A percentile compares a stretch with the other conserved stretches of the same genome.
Conservation (phyloP, 306 rosid genomes). For the Quercus suber region DNA sequence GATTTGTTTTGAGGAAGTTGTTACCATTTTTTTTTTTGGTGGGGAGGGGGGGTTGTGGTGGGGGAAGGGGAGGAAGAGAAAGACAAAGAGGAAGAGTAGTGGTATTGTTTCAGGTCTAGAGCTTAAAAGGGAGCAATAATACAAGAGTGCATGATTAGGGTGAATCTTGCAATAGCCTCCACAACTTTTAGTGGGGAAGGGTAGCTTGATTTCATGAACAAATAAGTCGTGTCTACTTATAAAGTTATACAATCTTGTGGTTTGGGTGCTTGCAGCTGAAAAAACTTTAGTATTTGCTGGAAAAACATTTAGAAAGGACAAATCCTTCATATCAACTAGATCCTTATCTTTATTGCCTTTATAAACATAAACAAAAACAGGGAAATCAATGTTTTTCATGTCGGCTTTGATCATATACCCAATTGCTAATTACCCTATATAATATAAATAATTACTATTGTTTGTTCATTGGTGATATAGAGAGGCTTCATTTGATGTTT, state of each 20-base stretch:
- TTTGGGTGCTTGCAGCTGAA: slow-evolving; percentile 13
- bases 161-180: slow-evolving; percentile 23
- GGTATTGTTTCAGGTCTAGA: neutral
- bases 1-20: slow-evolving; percentile 15
- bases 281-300: neutral
- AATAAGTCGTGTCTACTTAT: slow-evolving; percentile 5
- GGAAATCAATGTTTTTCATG: neutral
- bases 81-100: neutral
- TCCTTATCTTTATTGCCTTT: slow-evolving; percentile 1
- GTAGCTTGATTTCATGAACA: neutral
- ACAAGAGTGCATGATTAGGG: slow-evolving; percentile 17
- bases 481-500: neutral
- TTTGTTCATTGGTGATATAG: neutral
- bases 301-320: slow-evolving; percentile 26
- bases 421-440: neutral
- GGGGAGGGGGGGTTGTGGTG: neutral
- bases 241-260: slow-evolving; percentile 33
- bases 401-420: neutral
- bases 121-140: neutral
- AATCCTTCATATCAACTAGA: slow-evolving; percentile 7
- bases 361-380: neutral
- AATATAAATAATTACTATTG: neutral
- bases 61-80: neutral
- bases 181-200: slow-evolving; percentile 34
- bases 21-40: slow-evolving; percentile 46